Evolutionary conservation across 2,329 filamentous ascomycete genomes (phyloP), one percentile per base, ranked within the genome.

Genomic region (Fusarium tuaranense): DNA sequence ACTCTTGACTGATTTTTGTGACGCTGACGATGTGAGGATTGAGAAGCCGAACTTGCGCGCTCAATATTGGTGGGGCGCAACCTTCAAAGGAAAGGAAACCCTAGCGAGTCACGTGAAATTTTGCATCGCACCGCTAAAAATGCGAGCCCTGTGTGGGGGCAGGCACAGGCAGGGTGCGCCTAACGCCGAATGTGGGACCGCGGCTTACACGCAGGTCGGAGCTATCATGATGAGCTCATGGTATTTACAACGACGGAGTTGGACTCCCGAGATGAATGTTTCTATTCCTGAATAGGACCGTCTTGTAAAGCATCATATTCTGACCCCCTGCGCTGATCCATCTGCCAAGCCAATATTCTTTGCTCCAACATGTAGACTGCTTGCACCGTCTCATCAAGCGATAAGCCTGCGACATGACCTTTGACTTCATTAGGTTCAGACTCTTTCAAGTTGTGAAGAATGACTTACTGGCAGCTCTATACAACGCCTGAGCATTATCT

Each of bases 1-100:
- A 91, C 89, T 91, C 84, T 87, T 91, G 86, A 85, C 86, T 84
- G 85, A 85, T 84, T 87, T 86, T 85, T 84, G 84, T 85, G 86
- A 86, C 83, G 82, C 82, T 85, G 82, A 82, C 82, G 80, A 85
- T 84, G 82, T 82, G 81, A 82, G 81, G 81, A 71, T 78, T 83
- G 81, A 74, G 77, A 80, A 78, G 78, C 72, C 79, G 78, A 79
- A 78, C 81, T 81, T 82, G 82, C 80, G 80, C 74, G 80, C 38
- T 80, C 36, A 84, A 85, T 83, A 83, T 84, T 85, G 83, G 84
- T 86, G 84, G 84, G 84, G 84, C 81, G 75, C 71, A 78, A 76
- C 75, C 65, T 79, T 77, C 74, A 76, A 79, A 74, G 69, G 75
- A 74, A 72, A 65, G 74, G 25, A 70, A 84, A 80, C 83, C 83